phyloP scores from a whole-genome alignment of 225 moss, liverwort and hornwort species.

The Rhytidiadelphus loreus region DNA sequence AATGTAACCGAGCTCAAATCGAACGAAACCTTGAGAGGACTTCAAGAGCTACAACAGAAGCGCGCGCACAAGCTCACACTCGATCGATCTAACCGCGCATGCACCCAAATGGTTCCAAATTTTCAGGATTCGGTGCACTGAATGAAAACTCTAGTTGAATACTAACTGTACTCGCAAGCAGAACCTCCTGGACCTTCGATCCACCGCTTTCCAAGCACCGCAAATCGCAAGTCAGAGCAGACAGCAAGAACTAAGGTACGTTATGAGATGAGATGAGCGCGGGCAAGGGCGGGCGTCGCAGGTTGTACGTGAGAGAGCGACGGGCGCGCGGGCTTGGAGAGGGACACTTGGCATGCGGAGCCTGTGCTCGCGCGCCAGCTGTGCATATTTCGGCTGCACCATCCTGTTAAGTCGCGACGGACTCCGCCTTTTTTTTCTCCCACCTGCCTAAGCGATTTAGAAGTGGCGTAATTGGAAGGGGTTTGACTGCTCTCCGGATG shows the following conservation, averaged over 20 bases:
- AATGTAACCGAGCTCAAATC: not conserved
- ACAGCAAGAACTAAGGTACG: not conserved
- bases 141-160: not conserved
- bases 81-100: not conserved
- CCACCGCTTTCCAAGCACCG: not conserved
- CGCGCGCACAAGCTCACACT: not conserved
- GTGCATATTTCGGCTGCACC: not conserved
- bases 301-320: not conserved
- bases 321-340: not conserved
- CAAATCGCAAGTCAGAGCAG: not conserved
- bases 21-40: not conserved
- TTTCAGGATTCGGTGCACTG: not conserved
- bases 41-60: not conserved
- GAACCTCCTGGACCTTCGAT: not conserved
- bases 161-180: not conserved
- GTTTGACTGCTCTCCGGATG: not conserved
- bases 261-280: not conserved
- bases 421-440: not conserved
- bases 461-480: not conserved
- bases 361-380: constrained; percentile 1
- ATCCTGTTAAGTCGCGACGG: not conserved
- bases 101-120: not conserved
- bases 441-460: not conserved
- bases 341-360: constrained; percentile 2
- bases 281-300: not conserved